Evolutionary conservation across 2,329 filamentous ascomycete genomes (phyloP).

Genomic region (Fusarium tanahbumbuense): DNA sequence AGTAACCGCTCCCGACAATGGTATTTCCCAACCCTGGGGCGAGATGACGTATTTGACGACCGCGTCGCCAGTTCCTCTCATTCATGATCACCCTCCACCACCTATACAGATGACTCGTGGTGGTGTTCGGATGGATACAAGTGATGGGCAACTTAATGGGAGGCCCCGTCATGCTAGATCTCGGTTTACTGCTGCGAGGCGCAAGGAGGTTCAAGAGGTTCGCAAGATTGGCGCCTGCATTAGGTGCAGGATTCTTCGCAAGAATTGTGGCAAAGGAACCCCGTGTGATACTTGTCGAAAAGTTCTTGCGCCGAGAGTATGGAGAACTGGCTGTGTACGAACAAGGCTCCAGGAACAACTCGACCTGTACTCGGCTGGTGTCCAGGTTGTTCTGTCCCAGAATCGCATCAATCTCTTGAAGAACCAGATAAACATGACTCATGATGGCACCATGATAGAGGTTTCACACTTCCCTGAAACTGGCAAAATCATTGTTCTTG

Average conservation of each 20-base stretch:
- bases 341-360: constrained; percentile 71
- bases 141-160: constrained; percentile 57
- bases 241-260: constrained; percentile 72
- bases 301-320: constrained; percentile 72
- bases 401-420: constrained; percentile 68
- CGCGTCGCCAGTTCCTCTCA: constrained; percentile 48
- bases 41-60: constrained; percentile 63
- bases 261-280: constrained; percentile 72
- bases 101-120: constrained; percentile 55
- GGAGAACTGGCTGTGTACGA: constrained; percentile 72
- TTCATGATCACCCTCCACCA: constrained; percentile 48
- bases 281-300: constrained; percentile 73
- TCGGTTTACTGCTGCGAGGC: constrained; percentile 67
- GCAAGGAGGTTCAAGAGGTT: constrained; percentile 73
- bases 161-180: constrained; percentile 66
- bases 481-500: constrained; percentile 57
- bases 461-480: constrained; percentile 69
- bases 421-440: constrained; percentile 60
- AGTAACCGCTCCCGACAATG: constrained; percentile 41
- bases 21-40: constrained; percentile 61
- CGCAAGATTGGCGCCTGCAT: constrained; percentile 74
- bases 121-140: constrained; percentile 66
- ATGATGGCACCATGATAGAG: constrained; percentile 64
- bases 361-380: constrained; percentile 71
- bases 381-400: constrained; percentile 72